Percentiles rank a stretch among this genome's conserved stretches.
Evolutionary conservation across 2,329 filamentous ascomycete species (phyloP).

Genomic region (Aspergillus texensis): DNA sequence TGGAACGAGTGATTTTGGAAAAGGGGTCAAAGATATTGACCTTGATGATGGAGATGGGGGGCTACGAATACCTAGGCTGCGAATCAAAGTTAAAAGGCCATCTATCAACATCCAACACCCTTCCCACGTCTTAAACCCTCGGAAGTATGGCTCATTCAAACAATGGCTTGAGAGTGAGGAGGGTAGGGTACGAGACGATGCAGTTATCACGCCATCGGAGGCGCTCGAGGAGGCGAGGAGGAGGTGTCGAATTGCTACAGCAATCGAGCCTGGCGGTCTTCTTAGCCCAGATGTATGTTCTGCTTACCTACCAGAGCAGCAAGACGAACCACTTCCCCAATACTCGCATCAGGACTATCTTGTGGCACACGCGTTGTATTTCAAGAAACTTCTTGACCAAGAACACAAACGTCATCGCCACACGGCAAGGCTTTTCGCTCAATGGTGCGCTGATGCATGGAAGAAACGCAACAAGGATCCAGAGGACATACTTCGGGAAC

Average conservation of each 20-base stretch:
- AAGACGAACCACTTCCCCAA: slow-evolving; percentile 73
- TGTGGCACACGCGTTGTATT: slow-evolving; percentile 74
- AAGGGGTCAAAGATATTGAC: slow-evolving; percentile 5
- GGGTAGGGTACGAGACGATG: slow-evolving; percentile 46
- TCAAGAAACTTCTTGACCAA: slow-evolving; percentile 75
- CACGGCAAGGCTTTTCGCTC: slow-evolving; percentile 77
- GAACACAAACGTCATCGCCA: slow-evolving; percentile 78
- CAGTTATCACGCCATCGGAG: slow-evolving; percentile 58
- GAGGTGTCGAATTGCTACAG: slow-evolving; percentile 71
- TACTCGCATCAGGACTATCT: slow-evolving; percentile 90
- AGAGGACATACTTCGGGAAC: slow-evolving; percentile 82
- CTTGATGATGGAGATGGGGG: slow-evolving; percentile 25
- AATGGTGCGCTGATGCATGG: slow-evolving; percentile 47
- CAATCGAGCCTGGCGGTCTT: slow-evolving; percentile 73
- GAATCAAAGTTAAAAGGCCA: slow-evolving; percentile 56
- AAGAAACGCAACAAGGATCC: slow-evolving; percentile 46
- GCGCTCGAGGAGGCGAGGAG: slow-evolving; percentile 68
- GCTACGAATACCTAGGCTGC: slow-evolving; percentile 37
- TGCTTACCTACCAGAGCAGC: slow-evolving; percentile 71
- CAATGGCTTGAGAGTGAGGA: slow-evolving; percentile 65
- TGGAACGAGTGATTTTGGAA: slow-evolving; percentile 17
- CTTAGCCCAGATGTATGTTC: slow-evolving; percentile 72
- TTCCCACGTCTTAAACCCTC: slow-evolving; percentile 49
- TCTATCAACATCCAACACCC: slow-evolving; percentile 55
- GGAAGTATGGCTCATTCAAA: slow-evolving; percentile 57